Evolutionary conservation across 2,329 filamentous ascomycete species (phyloP).

Genomic region (Grosmannia huntii): DNA sequence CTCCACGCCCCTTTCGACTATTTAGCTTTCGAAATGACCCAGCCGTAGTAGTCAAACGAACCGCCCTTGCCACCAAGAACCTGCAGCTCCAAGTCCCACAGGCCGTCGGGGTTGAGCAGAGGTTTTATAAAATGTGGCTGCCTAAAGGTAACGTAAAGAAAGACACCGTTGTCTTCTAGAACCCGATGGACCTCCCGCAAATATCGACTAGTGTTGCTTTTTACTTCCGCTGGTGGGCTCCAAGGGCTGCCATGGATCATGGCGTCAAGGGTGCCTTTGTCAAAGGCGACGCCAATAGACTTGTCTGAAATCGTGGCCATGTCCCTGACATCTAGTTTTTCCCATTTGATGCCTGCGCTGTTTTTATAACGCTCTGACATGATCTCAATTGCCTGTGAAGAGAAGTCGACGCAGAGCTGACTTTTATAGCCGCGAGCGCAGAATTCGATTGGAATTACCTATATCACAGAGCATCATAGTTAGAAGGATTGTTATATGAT

Average conservation of each 20-base stretch:
- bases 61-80: slow-evolving; percentile 24
- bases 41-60: slow-evolving; percentile 37
- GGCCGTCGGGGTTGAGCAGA: slow-evolving; percentile 26
- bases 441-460: slow-evolving; percentile 40
- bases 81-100: slow-evolving; percentile 32
- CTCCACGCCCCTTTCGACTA: too few species aligned
- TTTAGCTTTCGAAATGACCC: slow-evolving; percentile 23
- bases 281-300: slow-evolving; percentile 42
- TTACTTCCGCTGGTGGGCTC: slow-evolving; percentile 36
- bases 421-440: slow-evolving; percentile 31
- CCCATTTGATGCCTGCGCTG: slow-evolving; percentile 33
- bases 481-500: not conserved
- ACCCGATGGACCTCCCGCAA: slow-evolving; percentile 35
- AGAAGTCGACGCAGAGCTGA: slow-evolving; percentile 46
- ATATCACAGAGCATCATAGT: not conserved
- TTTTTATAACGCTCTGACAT: slow-evolving; percentile 32
- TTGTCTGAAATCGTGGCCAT: slow-evolving; percentile 27
- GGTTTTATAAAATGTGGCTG: slow-evolving; percentile 42
- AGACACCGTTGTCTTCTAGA: slow-evolving; percentile 32
- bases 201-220: slow-evolving; percentile 33
- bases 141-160: slow-evolving; percentile 40
- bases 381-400: slow-evolving; percentile 34
- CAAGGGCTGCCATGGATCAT: slow-evolving; percentile 42
- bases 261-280: slow-evolving; percentile 42
- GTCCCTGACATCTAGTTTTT: slow-evolving; percentile 35